These are phyloP conservation scores for Parietichytrium sp. DNA, from an alignment of 108 stramenopile genomes.

Conservation along the genomic window DNA sequence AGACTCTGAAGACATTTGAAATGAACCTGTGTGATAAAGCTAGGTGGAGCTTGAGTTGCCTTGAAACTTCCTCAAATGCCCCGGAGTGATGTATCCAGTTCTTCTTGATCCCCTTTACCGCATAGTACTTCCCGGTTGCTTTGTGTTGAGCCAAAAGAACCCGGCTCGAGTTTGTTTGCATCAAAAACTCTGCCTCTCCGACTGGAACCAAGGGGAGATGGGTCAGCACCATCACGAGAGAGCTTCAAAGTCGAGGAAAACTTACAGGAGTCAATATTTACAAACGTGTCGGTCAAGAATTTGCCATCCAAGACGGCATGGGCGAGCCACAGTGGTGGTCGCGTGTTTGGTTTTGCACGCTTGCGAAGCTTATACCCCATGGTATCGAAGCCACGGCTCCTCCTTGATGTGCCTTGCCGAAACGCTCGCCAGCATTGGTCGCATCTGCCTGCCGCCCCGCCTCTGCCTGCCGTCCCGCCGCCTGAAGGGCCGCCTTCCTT, in stretches of 20 bases:
- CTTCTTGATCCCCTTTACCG: not conserved
- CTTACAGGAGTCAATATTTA: slow-evolving; percentile 1
- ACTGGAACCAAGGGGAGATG: no score
- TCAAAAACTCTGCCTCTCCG: no score
- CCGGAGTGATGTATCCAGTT: not conserved
- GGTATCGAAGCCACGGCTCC: no score
- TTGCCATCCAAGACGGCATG: not conserved
- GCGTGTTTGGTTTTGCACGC: no score
- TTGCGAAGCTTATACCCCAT: no score
- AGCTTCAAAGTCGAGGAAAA: not conserved
- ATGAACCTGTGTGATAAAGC: not conserved
- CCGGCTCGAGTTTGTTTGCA: no score
- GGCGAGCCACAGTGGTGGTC: not conserved
- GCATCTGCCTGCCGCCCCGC: no score
- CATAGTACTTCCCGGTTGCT: not conserved
- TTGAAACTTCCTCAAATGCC: not conserved
- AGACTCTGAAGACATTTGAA: slow-evolving; percentile 4
- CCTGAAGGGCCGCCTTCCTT: no score
- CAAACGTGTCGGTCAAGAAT: not conserved
- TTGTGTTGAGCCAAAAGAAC: not conserved
- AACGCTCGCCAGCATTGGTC: no score
- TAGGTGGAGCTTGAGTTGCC: not conserved
- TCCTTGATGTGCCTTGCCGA: no score
- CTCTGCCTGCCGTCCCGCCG: no score
- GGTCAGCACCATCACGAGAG: not conserved